Evolutionary conservation across 345 rosid species (phyloP), one percentile per base, ranked within the genome.

Genomic region (Alliaria petiolata): DNA sequence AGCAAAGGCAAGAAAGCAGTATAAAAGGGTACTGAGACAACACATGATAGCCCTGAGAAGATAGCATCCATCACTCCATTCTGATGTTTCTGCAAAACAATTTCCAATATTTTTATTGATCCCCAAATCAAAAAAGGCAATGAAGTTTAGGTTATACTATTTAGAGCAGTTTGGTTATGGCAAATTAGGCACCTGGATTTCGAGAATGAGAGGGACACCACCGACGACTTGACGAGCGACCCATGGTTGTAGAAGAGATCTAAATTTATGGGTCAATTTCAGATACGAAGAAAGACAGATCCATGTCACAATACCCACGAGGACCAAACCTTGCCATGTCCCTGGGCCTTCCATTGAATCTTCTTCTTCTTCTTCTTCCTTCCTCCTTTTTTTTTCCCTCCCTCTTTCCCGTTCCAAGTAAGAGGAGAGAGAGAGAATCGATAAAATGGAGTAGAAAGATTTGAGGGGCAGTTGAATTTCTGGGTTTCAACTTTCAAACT

Each of bases 1-100:
- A 95, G 93, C 78, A 95, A 69, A 77, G 99, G 99, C 70, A 95
- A 89, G 71, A 95, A 95, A 45, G 87, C 97, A 46, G 99, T 95
- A 79, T 95, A 95, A 66, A 95, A 95, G 10, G 99, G 97, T 19
- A 95, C 99, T 25, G 99, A 95, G 71, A 95, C 99, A 67, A 91
- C 88, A 77, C 97, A 92, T 0, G 99, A 95, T 69, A 89, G 72
- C 58, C 64, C 89, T 69, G 92, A 89, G 83, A 95, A 95, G 46
- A 95, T 26, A 74, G 81, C 93, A 84, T 95, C 99, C 79, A 86
- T 69, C 50, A 76, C 61, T 69, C 83, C 67, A 72, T 86, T 85
- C 74, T 81, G 87, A 81, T 73, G 62, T 68, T 81, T 88, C 99
- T 95, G 89, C 80, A 74, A 72, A 63, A 55, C 4, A 20, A 57